These are phyloP conservation scores for Coemansia sp. DNA, from an alignment of 192 early-diverging fungal genomes.

Conservation along the genomic window DNA sequence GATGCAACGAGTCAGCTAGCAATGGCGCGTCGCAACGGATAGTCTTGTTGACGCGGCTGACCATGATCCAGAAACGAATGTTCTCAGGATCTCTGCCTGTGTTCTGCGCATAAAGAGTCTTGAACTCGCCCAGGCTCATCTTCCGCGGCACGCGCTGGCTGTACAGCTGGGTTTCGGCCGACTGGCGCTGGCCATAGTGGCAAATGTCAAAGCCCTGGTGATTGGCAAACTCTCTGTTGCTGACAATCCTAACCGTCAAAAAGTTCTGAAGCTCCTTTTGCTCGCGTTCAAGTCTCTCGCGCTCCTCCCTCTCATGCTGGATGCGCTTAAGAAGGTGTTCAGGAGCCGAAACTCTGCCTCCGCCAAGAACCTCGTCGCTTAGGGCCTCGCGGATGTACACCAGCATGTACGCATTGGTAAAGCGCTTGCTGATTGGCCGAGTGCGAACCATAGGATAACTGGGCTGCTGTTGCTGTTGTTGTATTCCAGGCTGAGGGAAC, in stretches of 20 bases:
- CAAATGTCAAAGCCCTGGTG: slow-evolving; percentile 89
- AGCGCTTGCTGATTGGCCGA: slow-evolving; percentile 64
- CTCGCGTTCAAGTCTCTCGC: slow-evolving; percentile 67
- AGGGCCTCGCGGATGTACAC: slow-evolving; percentile 88
- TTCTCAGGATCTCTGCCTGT: slow-evolving; percentile 53
- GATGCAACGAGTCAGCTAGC: slow-evolving; percentile 12
- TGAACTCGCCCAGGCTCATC: slow-evolving; percentile 51
- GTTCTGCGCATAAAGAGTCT: slow-evolving; percentile 52
- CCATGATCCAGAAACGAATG: slow-evolving; percentile 83
- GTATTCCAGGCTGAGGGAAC: slow-evolving; percentile 15
- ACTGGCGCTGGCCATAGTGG: slow-evolving; percentile 63
- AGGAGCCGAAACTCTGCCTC: slow-evolving; percentile 74
- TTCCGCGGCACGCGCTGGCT: slow-evolving; percentile 35
- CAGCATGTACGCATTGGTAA: slow-evolving; percentile 99
- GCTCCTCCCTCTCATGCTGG: slow-evolving; percentile 61
- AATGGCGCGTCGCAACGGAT: slow-evolving; percentile 75
- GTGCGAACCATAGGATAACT: slow-evolving; percentile 46
- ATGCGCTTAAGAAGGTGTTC: slow-evolving; percentile 70
- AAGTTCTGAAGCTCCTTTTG: slow-evolving; percentile 63
- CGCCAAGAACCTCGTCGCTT: slow-evolving; percentile 68
- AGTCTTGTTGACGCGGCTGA: slow-evolving; percentile 90
- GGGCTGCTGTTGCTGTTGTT: slow-evolving; percentile 18
- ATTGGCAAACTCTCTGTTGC: slow-evolving; percentile 64
- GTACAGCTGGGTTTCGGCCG: slow-evolving; percentile 34
- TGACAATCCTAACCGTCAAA: slow-evolving; percentile 57